A percentile compares a stretch with the other conserved stretches of the same genome.
These are phyloP conservation scores for Aspergillus ochraceus DNA, from an alignment of 2,329 filamentous ascomycete genomes.

Conservation along the genomic window DNA sequence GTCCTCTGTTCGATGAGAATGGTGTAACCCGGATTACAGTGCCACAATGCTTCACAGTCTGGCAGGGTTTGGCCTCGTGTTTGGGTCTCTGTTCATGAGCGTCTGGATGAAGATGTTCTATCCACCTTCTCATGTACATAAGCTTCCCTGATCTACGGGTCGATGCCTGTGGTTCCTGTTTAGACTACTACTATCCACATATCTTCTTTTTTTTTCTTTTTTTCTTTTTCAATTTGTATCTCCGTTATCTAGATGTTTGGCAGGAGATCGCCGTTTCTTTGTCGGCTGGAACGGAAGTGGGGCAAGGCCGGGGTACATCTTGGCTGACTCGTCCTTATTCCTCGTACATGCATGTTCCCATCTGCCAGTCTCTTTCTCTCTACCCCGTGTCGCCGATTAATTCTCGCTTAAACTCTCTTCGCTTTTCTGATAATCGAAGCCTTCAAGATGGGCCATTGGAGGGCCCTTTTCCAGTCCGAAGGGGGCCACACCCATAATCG, in stretches of 20 bases:
- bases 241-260: background rate
- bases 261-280: background rate
- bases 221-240: background rate
- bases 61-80: constrained; percentile 15
- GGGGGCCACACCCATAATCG: constrained; percentile 30
- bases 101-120: constrained; percentile 19
- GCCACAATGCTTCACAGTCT: constrained; percentile 7
- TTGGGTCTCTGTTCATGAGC: constrained; percentile 12
- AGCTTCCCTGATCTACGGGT: constrained; percentile 24
- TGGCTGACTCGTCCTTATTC: background rate
- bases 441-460: constrained; percentile 40
- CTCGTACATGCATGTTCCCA: background rate
- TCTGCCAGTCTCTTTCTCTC: background rate
- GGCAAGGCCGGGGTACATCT: background rate
- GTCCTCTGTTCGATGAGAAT: constrained; percentile 8
- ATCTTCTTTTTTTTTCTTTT: background rate
- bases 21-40: constrained; percentile 5
- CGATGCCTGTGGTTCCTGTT: constrained; percentile 22
- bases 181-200: constrained; percentile 2
- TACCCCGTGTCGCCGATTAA: background rate
- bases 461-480: constrained; percentile 32
- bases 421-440: background rate
- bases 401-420: background rate
- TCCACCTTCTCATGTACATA: constrained; percentile 39
- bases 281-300: background rate